Evolutionary conservation across 2,329 filamentous ascomycete genomes (phyloP), one percentile per base, ranked within the genome.

Genomic region (Pestalotiopsis fici): DNA sequence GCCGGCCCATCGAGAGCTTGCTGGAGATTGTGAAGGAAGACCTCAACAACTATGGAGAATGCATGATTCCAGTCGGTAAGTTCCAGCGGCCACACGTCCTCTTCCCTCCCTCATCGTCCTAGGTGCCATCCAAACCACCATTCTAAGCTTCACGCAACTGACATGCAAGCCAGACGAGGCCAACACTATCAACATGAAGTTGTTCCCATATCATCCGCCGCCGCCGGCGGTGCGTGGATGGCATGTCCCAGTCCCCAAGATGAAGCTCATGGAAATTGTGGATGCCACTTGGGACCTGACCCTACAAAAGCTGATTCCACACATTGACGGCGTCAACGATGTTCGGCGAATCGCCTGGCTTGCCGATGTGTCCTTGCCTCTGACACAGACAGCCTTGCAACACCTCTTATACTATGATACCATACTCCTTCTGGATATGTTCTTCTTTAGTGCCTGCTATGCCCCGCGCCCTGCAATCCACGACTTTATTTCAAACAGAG

Each of bases 41-140:
- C 77, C 78, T 99, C 72, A 98, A 98, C 77, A 97, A 97, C 74
- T 99, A 98, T 76, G 95, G 93, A 76, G 96, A 99, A 82, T 97
- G 95, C 85, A 97, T 97, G 95, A 97, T 98, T 75, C 95, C 95
- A 0, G 95, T 98, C 70, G 93, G 93, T 95, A 82, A 70, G 88
- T 64, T 35, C n/a, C 31, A 35, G 31, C 11, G 4, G 25, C 35
- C 18, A 57, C n/a, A 47, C 43, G n/a, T 50, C 9, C 12, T 15
- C 18, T 35, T 11, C n/a, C n/a, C n/a, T n/a, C n/a, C n/a, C n/a
- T n/a, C n/a, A n/a, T n/a, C n/a, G n/a, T n/a, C n/a, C n/a, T n/a
- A n/a, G n/a, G n/a, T n/a, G n/a, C n/a, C n/a, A n/a, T n/a, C n/a
- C n/a, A n/a, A 35, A 35, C 11, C 6, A 35, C 11, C 31, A 11